Evolutionary conservation across 1,284 basidiomycete species (phyloP), one percentile per base, ranked within the genome.

Genomic region (Jaminaea rosea): DNA sequence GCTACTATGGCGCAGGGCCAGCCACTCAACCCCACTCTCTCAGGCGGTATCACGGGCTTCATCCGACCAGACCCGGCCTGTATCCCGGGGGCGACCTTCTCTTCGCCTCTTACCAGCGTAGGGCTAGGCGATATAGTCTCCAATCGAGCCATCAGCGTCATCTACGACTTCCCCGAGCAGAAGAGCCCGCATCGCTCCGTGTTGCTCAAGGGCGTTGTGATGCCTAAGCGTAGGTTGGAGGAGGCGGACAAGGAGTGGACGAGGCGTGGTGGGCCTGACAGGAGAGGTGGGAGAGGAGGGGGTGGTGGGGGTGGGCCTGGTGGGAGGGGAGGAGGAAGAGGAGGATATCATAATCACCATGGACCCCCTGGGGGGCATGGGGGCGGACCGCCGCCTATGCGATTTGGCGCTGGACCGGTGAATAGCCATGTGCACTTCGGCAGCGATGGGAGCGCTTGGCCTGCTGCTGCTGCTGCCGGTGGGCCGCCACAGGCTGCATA

Each of bases 81-180:
- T 68, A 82, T 98, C 5, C 94, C 94, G 2, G 87, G 88, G 41
- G 86, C 91, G 13, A 92, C 87, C 0, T 92, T 88, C 74, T 83
- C 85, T 66, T 84, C 83, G 27, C 92, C 91, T 1, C 75, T 89
- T 21, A 63, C 73, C 0, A 58, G 58, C 2, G 31, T 34, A 9
- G 31, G 31, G 1, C 26, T 47, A 17, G 56, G 59, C 34, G 90
- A 98, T 75, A 85, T 99, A 56, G 80, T 81, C 62, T 84, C 86
- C 69, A 91, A 98, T 75, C 80, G 82, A 32, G 88, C 91, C 9
- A 78, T 98, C 9, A 91, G 88, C 0, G 90, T 85, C 0, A 76
- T 85, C 19, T 98, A 91, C 77, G 84, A 83, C 73, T 96, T 92
- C 80, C 92, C 94, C 0, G 81, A 83, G 65, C 91, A 96, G 70